Percentiles rank a stretch among this genome's conserved stretches.
phyloP scores from a whole-genome alignment of 2,329 filamentous ascomycete species.

The Purpureocillium takamizusanense region DNA sequence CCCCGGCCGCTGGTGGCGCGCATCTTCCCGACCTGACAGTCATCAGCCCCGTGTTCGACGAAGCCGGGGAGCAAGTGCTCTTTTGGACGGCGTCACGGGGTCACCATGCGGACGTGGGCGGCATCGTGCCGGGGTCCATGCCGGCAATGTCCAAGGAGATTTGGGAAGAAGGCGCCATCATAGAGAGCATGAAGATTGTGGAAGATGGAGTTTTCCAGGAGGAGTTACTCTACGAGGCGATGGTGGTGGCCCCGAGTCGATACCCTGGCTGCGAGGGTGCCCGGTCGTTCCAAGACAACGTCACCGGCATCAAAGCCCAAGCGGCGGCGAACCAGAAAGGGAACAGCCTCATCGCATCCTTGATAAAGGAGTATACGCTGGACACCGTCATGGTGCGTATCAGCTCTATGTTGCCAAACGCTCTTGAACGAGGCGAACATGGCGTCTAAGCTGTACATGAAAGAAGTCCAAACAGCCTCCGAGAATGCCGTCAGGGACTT shows the following conservation, averaged over 20 bases:
- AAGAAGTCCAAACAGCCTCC: slow-evolving; percentile 70
- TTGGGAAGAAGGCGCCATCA: slow-evolving; percentile 54
- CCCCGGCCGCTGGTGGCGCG: slow-evolving; percentile 75
- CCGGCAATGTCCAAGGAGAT: slow-evolving; percentile 61
- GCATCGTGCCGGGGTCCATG: slow-evolving; percentile 74
- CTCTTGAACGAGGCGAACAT: no score
- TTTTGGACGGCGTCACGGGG: slow-evolving; percentile 77
- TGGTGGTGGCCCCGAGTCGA: slow-evolving; percentile 65
- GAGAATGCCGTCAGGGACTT: slow-evolving; percentile 66
- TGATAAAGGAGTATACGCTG: slow-evolving; percentile 63
- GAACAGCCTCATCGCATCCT: slow-evolving; percentile 66
- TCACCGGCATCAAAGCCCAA: slow-evolving; percentile 77
- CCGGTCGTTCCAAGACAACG: slow-evolving; percentile 68
- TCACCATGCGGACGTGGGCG: slow-evolving; percentile 80
- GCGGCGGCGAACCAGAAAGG: slow-evolving; percentile 80
- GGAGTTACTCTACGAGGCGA: slow-evolving; percentile 60
- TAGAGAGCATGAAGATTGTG: slow-evolving; percentile 61
- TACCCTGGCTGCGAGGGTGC: slow-evolving; percentile 72
- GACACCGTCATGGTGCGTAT: no score
- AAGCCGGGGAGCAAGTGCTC: slow-evolving; percentile 56
- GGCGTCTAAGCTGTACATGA: slow-evolving; percentile 71
- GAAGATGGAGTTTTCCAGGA: slow-evolving; percentile 72
- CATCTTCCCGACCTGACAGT: slow-evolving; percentile 78
- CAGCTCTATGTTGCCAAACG: no score
- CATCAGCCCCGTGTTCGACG: slow-evolving; percentile 67